Conservation (phyloP, 805 yeast species). For the Candida fluviatilis region DNA sequence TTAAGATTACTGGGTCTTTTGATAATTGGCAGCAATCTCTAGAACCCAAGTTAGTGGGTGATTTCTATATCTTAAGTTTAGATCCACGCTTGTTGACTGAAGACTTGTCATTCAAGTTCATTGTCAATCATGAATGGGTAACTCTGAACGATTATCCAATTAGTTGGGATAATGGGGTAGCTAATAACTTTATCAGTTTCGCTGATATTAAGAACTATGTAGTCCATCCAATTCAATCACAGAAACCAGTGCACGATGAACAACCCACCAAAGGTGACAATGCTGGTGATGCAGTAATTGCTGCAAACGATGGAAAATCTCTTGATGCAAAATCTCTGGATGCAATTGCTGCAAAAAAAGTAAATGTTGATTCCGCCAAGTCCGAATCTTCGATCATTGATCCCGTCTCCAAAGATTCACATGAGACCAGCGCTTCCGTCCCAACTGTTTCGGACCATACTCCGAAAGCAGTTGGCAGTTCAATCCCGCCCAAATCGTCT, state of each 20-base stretch:
- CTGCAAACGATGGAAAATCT: no score
- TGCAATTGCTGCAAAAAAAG: no score
- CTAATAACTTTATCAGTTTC: conserved; percentile 25
- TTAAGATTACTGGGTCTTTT: conserved; percentile 38
- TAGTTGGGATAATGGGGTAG: conserved; percentile 29
- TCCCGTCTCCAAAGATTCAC: no score
- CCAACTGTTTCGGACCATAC: no score
- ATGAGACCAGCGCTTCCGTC: no score
- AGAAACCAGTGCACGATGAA: neutral
- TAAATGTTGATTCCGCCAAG: no score
- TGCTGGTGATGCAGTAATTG: no score
- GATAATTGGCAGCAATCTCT: conserved; percentile 28
- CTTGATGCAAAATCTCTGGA: no score
- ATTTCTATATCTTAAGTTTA: conserved; percentile 16
- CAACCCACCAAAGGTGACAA: no score
- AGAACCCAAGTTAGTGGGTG: conserved; percentile 8
- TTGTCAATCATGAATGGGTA: conserved; percentile 33
- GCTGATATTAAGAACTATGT: neutral
- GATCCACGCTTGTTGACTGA: conserved; percentile 17
- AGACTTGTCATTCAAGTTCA: conserved; percentile 34
- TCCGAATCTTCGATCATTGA: no score
- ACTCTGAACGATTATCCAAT: conserved; percentile 1
- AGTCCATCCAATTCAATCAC: neutral
- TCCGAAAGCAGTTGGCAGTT: no score
- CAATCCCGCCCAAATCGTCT: no score